Conservation (phyloP, 139 green algal genomes). For the Desmodesmus armatus region DNA sequence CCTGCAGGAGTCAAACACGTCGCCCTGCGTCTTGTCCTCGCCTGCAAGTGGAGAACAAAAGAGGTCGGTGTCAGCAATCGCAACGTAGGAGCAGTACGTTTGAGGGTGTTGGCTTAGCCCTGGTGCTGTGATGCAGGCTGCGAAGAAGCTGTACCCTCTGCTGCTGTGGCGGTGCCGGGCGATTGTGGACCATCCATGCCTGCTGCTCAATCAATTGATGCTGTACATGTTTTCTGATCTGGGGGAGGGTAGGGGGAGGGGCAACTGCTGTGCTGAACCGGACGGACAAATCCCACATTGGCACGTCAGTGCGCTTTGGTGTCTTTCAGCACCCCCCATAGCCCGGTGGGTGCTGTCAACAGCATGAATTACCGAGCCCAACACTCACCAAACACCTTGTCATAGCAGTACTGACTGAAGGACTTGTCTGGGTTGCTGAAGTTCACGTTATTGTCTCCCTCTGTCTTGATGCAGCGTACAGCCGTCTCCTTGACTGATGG, state of each 20-base stretch:
- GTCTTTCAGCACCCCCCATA: neutral
- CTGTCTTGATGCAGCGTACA: conserved; percentile 34
- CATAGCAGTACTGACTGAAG: conserved; percentile 62
- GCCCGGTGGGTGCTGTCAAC: too few species aligned
- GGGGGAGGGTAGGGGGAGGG: too few species aligned
- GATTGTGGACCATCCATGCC: neutral
- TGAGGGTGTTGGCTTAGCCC: neutral
- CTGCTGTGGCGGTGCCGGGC: neutral
- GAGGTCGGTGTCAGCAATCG: neutral
- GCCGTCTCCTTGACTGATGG: conserved; percentile 45
- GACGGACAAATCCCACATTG: neutral
- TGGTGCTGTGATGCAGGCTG: neutral
- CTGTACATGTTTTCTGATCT: neutral
- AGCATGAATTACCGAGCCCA: too few species aligned
- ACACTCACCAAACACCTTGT: conserved; percentile 57
- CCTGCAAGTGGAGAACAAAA: conserved; percentile 16
- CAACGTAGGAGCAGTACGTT: neutral
- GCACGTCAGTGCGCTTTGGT: neutral
- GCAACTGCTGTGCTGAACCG: neutral
- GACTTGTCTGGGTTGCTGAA: conserved; percentile 36
- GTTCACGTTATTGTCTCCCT: neutral
- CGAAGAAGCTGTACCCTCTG: neutral
- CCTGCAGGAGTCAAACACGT: conserved; percentile 61
- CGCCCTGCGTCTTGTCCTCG: conserved; percentile 57
- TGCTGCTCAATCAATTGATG: neutral